Evolutionary conservation across 1,284 basidiomycete genomes (phyloP).

Genomic region (Ceratorhiza oryzae-sativae): DNA sequence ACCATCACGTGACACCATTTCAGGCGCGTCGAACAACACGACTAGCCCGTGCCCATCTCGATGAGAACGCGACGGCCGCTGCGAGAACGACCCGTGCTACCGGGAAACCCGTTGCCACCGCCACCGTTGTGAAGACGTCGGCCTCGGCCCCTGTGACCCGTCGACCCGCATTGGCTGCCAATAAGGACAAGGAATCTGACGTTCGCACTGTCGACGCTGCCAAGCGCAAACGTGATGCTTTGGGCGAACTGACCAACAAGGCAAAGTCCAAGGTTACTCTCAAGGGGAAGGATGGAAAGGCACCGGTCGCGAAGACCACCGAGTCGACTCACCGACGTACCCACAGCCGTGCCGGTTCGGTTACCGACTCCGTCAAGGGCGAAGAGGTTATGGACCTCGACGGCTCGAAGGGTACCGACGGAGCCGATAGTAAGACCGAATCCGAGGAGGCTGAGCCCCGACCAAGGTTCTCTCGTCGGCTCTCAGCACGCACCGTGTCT

Average conservation of each 20-base stretch:
- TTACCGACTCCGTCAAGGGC: neutral
- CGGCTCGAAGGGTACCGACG: conserved; percentile 27
- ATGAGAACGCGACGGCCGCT: conserved; percentile 41
- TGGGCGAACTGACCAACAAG: conserved; percentile 43
- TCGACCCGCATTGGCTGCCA: conserved; percentile 20
- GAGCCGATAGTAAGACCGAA: conserved; percentile 30
- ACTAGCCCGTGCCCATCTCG: conserved; percentile 37
- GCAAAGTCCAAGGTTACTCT: conserved; percentile 29
- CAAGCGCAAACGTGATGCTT: conserved; percentile 44
- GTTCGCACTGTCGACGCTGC: conserved; percentile 34
- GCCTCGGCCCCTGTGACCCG: conserved; percentile 15
- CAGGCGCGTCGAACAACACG: conserved; percentile 42
- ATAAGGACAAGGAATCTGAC: conserved; percentile 37
- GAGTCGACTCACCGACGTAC: conserved; percentile 40
- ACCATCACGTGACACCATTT: conserved; percentile 10
- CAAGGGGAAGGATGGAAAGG: conserved; percentile 31
- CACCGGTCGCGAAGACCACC: conserved; percentile 7
- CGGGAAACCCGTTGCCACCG: conserved; percentile 25
- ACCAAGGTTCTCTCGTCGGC: conserved; percentile 39
- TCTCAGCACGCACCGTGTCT: conserved; percentile 37
- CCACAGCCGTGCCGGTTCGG: neutral
- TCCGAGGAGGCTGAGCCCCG: conserved; percentile 23
- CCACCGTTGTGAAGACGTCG: conserved; percentile 9
- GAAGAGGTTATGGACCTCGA: conserved; percentile 29
- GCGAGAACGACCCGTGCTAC: conserved; percentile 31